Conservation (phyloP, 2,329 filamentous ascomycete species). For the Aureobasidium mangrovei region DNA sequence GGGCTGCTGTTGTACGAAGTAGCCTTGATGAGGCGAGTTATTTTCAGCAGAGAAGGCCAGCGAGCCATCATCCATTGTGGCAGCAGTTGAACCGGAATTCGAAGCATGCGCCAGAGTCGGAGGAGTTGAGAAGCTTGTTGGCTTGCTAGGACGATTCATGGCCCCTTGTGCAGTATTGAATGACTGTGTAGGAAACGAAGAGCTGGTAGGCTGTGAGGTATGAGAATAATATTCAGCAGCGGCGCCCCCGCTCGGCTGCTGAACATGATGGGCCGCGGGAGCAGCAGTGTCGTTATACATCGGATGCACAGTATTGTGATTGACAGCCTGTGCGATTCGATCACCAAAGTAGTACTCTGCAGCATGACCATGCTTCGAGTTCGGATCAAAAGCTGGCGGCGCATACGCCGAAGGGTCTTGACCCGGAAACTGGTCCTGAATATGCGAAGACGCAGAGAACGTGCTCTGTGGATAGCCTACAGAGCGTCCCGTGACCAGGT, state of each 20-base stretch:
- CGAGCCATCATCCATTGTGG: too few species aligned
- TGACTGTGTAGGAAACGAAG: background rate
- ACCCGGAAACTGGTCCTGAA: constrained; percentile 48
- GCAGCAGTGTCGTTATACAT: constrained; percentile 34
- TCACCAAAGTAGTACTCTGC: constrained; percentile 56
- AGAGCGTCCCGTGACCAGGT: background rate
- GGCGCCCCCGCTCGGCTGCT: constrained; percentile 52
- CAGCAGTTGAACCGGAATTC: too few species aligned
- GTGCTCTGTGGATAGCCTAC: background rate
- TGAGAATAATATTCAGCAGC: constrained; percentile 48
- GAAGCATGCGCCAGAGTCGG: too few species aligned
- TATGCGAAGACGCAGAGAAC: constrained; percentile 20
- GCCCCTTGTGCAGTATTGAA: background rate
- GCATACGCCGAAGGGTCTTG: constrained; percentile 42
- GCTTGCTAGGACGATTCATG: too few species aligned
- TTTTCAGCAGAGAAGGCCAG: too few species aligned
- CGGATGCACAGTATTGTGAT: constrained; percentile 24
- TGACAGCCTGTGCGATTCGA: constrained; percentile 33
- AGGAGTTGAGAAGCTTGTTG: too few species aligned
- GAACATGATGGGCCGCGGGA: constrained; percentile 42
- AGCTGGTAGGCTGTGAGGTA: background rate
- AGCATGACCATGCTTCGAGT: constrained; percentile 40
- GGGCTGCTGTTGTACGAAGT: too few species aligned
- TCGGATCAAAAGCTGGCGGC: constrained; percentile 35
- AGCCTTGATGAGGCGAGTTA: too few species aligned